Percentiles rank a stretch among this genome's conserved stretches.
Evolutionary conservation across 495 filamentous ascomycete genomes (phyloP).

Genomic region (Tuber umbilicatum): DNA sequence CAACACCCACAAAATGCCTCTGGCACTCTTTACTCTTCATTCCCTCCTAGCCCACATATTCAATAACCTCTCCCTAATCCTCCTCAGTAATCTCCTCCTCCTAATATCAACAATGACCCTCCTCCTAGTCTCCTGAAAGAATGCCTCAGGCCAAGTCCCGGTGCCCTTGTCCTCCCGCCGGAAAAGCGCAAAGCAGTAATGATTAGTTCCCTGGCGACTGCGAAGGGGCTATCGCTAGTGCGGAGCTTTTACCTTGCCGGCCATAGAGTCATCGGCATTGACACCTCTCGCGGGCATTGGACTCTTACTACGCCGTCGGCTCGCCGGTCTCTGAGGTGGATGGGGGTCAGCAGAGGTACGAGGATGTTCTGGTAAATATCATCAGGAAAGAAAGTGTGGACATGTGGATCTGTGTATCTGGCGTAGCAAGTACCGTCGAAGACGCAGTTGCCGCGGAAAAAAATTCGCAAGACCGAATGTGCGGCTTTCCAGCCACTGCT

Average conservation of each 20-base stretch:
- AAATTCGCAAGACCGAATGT: constrained; percentile 56
- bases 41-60: constrained; percentile 41
- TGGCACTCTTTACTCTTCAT: not conserved
- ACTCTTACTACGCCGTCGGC: constrained; percentile 51
- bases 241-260: constrained; percentile 59
- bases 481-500: constrained; percentile 55
- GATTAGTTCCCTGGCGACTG: constrained; percentile 64
- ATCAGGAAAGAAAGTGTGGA: constrained; percentile 58
- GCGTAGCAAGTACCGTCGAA: constrained; percentile 53
- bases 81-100: constrained; percentile 51
- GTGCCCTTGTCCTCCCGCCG: constrained; percentile 8
- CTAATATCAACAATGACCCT: constrained; percentile 53
- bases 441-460: constrained; percentile 60
- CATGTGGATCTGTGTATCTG: constrained; percentile 68
- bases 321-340: constrained; percentile 37
- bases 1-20: not conserved
- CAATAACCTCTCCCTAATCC: constrained; percentile 49
- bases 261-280: constrained; percentile 66
- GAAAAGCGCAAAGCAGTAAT: constrained; percentile 52
- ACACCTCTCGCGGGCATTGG: constrained; percentile 53
- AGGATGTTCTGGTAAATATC: constrained; percentile 50
- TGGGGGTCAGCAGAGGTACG: constrained; percentile 16
- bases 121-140: constrained; percentile 42
- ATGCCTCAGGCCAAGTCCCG: constrained; percentile 26
- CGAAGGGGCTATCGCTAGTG: constrained; percentile 61